Conservation (phyloP, 1,284 basidiomycete species). For the Ceratobasidium papillatum region DNA sequence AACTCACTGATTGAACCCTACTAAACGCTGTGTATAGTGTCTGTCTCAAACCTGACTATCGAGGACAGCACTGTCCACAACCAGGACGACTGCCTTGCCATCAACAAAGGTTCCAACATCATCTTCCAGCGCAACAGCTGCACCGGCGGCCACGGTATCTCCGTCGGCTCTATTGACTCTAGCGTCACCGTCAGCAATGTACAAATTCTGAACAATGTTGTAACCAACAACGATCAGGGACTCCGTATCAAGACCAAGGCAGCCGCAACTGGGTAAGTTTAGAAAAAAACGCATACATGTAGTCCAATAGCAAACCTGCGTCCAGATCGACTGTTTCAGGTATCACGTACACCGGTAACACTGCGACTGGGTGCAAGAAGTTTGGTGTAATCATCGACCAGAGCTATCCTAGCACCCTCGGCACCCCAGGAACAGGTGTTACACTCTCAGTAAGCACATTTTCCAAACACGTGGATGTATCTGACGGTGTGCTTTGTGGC, state of each 20-base stretch:
- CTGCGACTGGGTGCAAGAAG: conserved; percentile 35
- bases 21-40: neutral
- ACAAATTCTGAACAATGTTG: conserved; percentile 39
- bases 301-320: neutral
- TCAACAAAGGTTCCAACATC: conserved; percentile 46
- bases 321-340: conserved; percentile 36
- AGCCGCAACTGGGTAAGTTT: conserved; percentile 34
- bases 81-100: conserved; percentile 47
- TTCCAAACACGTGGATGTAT: too few relatives aligned
- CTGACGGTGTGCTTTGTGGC: neutral
- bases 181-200: conserved; percentile 38
- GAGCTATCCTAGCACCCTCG: conserved; percentile 37
- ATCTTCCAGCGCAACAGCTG: conserved; percentile 14
- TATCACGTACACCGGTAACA: conserved; percentile 35
- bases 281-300: neutral
- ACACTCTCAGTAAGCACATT: conserved; percentile 18
- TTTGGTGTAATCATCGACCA: conserved; percentile 38
- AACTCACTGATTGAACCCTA: neutral
- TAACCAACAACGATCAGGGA: conserved; percentile 41
- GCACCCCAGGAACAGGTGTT: conserved; percentile 40
- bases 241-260: conserved; percentile 42
- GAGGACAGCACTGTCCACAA: conserved; percentile 43
- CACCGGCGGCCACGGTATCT: conserved; percentile 41
- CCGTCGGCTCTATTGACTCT: conserved; percentile 41
- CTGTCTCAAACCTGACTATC: conserved; percentile 36